These are phyloP conservation scores for Camellia oleifera DNA, from an alignment of 179 eudicot genomes.

Conservation along the genomic window DNA sequence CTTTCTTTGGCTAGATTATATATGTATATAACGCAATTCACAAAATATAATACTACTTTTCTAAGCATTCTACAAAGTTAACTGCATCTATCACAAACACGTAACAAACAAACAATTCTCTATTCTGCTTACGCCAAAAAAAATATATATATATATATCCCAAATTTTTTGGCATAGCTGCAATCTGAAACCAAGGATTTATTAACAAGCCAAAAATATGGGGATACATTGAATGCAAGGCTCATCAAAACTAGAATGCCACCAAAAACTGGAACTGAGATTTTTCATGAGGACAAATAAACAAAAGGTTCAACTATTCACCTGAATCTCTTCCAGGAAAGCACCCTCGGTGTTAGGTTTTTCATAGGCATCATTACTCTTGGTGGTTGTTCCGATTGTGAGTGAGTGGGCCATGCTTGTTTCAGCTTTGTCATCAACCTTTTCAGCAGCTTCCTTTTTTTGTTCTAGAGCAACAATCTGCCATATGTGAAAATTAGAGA, in stretches of 20 bases:
- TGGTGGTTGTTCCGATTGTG: conserved; percentile 17
- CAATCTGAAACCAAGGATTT: background rate
- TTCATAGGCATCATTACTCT: conserved; percentile 19
- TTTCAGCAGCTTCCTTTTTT: conserved; percentile 39
- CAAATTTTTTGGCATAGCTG: background rate
- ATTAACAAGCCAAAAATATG: background rate
- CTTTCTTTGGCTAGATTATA: background rate
- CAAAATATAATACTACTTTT: background rate
- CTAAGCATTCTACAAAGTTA: background rate
- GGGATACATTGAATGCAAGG: background rate
- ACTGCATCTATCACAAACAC: background rate
- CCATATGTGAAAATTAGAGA: background rate
- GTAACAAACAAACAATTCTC: background rate
- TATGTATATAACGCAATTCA: background rate
- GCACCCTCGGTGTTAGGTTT: conserved; percentile 39
- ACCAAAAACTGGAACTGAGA: background rate
- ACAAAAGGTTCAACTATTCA: conserved; percentile 9
- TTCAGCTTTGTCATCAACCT: conserved; percentile 36
- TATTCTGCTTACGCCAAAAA: background rate
- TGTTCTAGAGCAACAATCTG: conserved; percentile 49
- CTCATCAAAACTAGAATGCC: background rate
- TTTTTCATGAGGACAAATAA: background rate
- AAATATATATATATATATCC: background rate
- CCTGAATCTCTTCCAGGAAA: conserved; percentile 42
- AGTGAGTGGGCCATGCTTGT: conserved; percentile 20